These are phyloP conservation scores for Komagataella ulmi DNA, from an alignment of 805 yeast genomes.

Conservation along the genomic window DNA sequence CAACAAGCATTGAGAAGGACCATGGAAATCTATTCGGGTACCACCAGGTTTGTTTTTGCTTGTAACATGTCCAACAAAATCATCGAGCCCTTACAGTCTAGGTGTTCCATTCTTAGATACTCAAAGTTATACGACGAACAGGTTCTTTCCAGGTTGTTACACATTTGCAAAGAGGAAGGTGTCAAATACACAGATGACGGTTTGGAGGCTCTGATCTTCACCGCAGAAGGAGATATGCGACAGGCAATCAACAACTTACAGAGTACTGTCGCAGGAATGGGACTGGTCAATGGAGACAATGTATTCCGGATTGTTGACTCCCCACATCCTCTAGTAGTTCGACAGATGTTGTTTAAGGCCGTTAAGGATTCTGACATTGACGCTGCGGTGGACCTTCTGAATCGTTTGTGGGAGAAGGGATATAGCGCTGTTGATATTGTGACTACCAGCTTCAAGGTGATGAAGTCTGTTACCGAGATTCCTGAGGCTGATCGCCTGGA, in stretches of 20 bases:
- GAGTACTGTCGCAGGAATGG: constrained; percentile 89
- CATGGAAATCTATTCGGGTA: constrained; percentile 90
- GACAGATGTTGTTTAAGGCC: constrained; percentile 47
- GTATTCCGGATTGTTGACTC: constrained; percentile 93
- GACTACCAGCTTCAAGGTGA: constrained; percentile 79
- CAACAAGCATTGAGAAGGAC: constrained; percentile 91
- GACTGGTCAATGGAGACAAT: constrained; percentile 78
- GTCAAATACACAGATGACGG: constrained; percentile 84
- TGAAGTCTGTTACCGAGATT: constrained; percentile 59
- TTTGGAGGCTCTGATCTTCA: constrained; percentile 79
- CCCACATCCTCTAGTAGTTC: constrained; percentile 85
- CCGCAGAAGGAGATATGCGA: constrained; percentile 98
- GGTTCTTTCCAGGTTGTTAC: constrained; percentile 62
- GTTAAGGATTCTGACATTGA: constrained; percentile 34
- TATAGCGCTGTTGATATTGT: constrained; percentile 90
- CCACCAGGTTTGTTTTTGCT: constrained; percentile 97
- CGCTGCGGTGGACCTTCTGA: constrained; percentile 48
- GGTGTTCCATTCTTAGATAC: constrained; percentile 90
- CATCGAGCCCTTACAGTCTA: constrained; percentile 90
- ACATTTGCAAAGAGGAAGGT: constrained; percentile 54
- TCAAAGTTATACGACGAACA: constrained; percentile 74
- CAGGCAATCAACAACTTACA: constrained; percentile 93
- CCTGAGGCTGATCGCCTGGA: constrained; percentile 62
- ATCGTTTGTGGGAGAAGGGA: constrained; percentile 75
- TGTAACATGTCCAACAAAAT: constrained; percentile 91